phyloP scores from a whole-genome alignment of 805 yeast genomes.

The Saccharomycopsis babjevae region DNA sequence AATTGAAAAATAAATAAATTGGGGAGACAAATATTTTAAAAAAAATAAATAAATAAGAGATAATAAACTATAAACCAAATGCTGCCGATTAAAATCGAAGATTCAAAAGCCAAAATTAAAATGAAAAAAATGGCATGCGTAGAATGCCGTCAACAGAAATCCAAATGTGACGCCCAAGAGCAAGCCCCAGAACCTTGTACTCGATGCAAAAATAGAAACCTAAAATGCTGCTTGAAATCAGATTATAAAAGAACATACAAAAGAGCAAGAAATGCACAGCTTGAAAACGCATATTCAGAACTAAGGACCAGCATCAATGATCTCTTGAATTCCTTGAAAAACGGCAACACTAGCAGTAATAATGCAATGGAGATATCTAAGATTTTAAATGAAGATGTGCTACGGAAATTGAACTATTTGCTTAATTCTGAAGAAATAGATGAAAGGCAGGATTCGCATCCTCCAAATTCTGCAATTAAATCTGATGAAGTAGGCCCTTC shows the following conservation, averaged over 20 bases:
- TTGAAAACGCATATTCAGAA: slow-evolving; percentile 71
- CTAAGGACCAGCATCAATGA: slow-evolving; percentile 43
- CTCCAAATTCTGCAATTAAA: neutral
- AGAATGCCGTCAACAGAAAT: slow-evolving; percentile 93
- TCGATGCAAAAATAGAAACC: slow-evolving; percentile 62
- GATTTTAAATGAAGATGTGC: slow-evolving; percentile 9
- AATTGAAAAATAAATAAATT: neutral
- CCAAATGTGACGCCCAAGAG: slow-evolving; percentile 78
- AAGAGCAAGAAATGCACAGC: slow-evolving; percentile 70
- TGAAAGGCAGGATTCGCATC: neutral
- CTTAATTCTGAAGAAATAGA: slow-evolving; percentile 9
- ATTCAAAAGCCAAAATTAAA: neutral
- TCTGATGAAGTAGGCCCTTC: neutral
- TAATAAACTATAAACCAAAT: neutral
- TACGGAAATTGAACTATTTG: slow-evolving; percentile 13
- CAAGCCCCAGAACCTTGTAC: slow-evolving; percentile 72
- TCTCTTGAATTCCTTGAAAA: slow-evolving; percentile 10
- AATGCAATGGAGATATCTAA: neutral
- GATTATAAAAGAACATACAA: slow-evolving; percentile 87
- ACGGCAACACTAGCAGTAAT: neutral
- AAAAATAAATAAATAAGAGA: neutral
- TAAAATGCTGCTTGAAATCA: slow-evolving; percentile 62
- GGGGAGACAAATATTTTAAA: neutral
- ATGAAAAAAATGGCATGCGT: slow-evolving; percentile 75
- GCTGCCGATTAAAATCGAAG: neutral